A percentile compares a stretch with the other conserved stretches of the same genome.
Conservation (phyloP, 2,329 filamentous ascomycete species). For the Passalora sequoiae region DNA sequence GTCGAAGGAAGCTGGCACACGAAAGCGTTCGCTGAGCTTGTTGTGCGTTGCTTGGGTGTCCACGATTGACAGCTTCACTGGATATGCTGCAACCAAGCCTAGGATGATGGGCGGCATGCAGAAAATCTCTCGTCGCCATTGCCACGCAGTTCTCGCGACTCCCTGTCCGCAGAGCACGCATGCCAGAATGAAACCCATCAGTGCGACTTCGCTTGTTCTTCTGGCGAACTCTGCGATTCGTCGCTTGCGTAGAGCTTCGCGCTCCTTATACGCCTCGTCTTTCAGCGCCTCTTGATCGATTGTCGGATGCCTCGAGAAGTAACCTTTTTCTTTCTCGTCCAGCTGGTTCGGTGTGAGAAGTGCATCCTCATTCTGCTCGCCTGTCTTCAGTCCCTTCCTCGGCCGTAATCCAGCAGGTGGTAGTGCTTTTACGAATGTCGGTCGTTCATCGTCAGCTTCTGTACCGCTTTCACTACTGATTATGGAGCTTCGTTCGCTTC, state of each 20-base stretch:
- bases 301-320: slow-evolving; percentile 31
- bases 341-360: slow-evolving; percentile 45
- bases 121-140: slow-evolving; percentile 37
- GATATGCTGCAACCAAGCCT: slow-evolving; percentile 30
- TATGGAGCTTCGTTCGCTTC: slow-evolving; percentile 39
- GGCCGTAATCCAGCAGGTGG: slow-evolving; percentile 69
- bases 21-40: slow-evolving; percentile 45
- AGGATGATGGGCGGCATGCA: slow-evolving; percentile 34
- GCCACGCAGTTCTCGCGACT: slow-evolving; percentile 27
- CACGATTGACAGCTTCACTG: slow-evolving; percentile 33
- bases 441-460: slow-evolving; percentile 88
- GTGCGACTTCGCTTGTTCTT: slow-evolving; percentile 50
- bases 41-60: slow-evolving; percentile 27
- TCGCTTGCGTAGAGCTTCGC: slow-evolving; percentile 64
- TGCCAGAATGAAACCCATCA: slow-evolving; percentile 50
- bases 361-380: slow-evolving; percentile 37
- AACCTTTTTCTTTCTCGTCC: slow-evolving; percentile 43
- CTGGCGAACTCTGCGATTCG: slow-evolving; percentile 88
- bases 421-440: slow-evolving; percentile 67
- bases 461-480: slow-evolving; percentile 83
- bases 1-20: slow-evolving; percentile 74
- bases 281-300: slow-evolving; percentile 21
- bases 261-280: slow-evolving; percentile 42
- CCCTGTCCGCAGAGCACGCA: slow-evolving; percentile 40
- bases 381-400: slow-evolving; percentile 70